Percentiles rank a stretch among this genome's conserved stretches.
These are phyloP conservation scores for Kwoniella pini DNA, from an alignment of 768 basidiomycete species.

Conservation along the genomic window DNA sequence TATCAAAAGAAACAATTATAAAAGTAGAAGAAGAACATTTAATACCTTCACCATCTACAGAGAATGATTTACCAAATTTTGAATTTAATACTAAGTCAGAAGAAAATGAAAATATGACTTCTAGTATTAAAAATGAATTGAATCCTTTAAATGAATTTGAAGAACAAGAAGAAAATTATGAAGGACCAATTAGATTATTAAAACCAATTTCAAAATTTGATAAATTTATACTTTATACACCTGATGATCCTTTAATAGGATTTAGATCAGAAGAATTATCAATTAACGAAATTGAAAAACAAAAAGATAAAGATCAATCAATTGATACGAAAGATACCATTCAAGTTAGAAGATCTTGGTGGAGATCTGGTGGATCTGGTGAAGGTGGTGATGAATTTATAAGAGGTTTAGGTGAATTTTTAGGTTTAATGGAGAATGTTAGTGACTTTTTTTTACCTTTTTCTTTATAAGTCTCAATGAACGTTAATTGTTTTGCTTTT, in stretches of 20 bases:
- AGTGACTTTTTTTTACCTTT: constrained; percentile 9
- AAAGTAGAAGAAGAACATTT: constrained; percentile 10
- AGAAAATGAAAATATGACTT: background rate
- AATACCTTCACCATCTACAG: constrained; percentile 46
- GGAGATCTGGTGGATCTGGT: constrained; percentile 42
- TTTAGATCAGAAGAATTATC: constrained; percentile 30
- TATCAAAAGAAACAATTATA: background rate
- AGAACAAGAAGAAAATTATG: background rate
- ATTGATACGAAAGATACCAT: background rate
- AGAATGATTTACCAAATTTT: constrained; percentile 42
- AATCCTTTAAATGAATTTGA: background rate
- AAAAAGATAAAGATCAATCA: background rate
- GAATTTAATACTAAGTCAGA: constrained; percentile 6
- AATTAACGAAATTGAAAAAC: background rate
- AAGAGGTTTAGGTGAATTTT: constrained; percentile 43
- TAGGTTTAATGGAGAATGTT: constrained; percentile 42
- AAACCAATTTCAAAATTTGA: constrained; percentile 33
- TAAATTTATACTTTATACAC: constrained; percentile 43
- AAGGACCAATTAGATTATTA: constrained; percentile 26
- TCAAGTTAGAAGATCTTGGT: constrained; percentile 37
- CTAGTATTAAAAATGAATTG: background rate
- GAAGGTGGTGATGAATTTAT: constrained; percentile 49
- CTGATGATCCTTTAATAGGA: constrained; percentile 42
- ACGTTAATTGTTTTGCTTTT: background rate
- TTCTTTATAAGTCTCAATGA: background rate